Conservation (phyloP, 2,329 filamentous ascomycete genomes). For the Trichoderma sp. region DNA sequence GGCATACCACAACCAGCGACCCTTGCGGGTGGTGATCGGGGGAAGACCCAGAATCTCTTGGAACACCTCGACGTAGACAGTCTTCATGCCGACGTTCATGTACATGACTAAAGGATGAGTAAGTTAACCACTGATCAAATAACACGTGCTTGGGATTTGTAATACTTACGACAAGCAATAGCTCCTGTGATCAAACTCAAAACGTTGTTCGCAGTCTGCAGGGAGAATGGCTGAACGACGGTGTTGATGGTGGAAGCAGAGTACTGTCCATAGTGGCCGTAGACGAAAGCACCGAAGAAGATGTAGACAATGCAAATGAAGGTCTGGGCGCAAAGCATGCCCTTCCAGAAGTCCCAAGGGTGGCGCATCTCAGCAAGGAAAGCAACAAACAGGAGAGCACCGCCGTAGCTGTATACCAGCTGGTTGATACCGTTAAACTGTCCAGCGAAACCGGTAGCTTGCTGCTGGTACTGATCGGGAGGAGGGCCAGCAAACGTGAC, state of each 20-base stretch:
- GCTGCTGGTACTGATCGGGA: slow-evolving; percentile 23
- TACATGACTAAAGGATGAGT: slow-evolving; percentile 12
- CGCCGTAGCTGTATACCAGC: slow-evolving; percentile 24
- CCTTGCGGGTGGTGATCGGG: slow-evolving; percentile 18
- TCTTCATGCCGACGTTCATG: slow-evolving; percentile 27
- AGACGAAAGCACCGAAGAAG: slow-evolving; percentile 25
- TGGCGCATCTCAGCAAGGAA: slow-evolving; percentile 26
- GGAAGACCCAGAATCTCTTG: slow-evolving; percentile 18
- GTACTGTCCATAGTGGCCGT: slow-evolving; percentile 26
- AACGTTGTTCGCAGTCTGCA: slow-evolving; percentile 22
- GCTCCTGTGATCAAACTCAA: slow-evolving; percentile 18
- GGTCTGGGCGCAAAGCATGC: slow-evolving; percentile 25
- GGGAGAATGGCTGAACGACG: slow-evolving; percentile 7
- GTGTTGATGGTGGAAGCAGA: slow-evolving; percentile 25
- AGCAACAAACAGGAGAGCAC: slow-evolving; percentile 21
- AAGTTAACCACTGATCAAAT: neutral
- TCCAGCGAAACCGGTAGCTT: slow-evolving; percentile 17
- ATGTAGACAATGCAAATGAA: slow-evolving; percentile 26
- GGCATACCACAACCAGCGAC: slow-evolving; percentile 23
- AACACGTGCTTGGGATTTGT: no score
- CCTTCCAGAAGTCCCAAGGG: slow-evolving; percentile 25
- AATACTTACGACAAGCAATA: slow-evolving; percentile 25
- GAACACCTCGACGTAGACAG: slow-evolving; percentile 24
- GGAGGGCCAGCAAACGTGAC: slow-evolving; percentile 11
- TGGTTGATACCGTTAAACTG: slow-evolving; percentile 26